Evolutionary conservation across 1,284 basidiomycete species (phyloP).

Genomic region (Coniferiporia weirii): DNA sequence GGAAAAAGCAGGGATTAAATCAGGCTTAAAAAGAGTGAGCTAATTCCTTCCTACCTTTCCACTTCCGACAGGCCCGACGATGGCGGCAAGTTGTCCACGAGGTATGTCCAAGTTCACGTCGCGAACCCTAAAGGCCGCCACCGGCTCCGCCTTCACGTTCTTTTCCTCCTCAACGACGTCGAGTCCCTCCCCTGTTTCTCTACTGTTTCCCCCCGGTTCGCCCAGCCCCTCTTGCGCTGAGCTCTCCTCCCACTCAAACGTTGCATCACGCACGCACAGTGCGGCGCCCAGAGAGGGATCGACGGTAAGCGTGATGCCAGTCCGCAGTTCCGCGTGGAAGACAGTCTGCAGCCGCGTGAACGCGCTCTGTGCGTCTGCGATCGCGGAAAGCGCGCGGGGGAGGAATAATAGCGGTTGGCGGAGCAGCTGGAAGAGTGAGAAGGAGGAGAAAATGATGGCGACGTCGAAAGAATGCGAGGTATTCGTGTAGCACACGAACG

Average conservation of each 20-base stretch:
- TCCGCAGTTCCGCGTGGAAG: constrained; percentile 56
- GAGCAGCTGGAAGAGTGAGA: constrained; percentile 64
- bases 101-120: constrained; percentile 51
- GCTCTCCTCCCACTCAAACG: constrained; percentile 59
- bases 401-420: constrained; percentile 68
- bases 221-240: constrained; percentile 25
- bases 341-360: constrained; percentile 47
- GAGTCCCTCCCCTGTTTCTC: constrained; percentile 21
- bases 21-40: not conserved
- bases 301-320: constrained; percentile 37
- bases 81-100: constrained; percentile 54
- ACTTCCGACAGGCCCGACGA: constrained; percentile 64
- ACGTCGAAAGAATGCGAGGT: constrained; percentile 52
- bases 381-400: constrained; percentile 57
- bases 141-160: constrained; percentile 23
- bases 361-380: constrained; percentile 62
- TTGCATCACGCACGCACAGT: constrained; percentile 47
- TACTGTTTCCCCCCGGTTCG: constrained; percentile 14
- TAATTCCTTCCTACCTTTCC: constrained; percentile 32
- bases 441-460: constrained; percentile 64
- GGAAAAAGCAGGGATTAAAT: too few species aligned
- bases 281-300: constrained; percentile 44
- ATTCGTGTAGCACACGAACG: constrained; percentile 68
- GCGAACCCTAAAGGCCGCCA: constrained; percentile 43
- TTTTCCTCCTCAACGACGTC: constrained; percentile 21